Percentiles rank a stretch among this genome's conserved stretches.
phyloP scores from a whole-genome alignment of 148 eudicot species.

The Fagopyrum tataricum region DNA sequence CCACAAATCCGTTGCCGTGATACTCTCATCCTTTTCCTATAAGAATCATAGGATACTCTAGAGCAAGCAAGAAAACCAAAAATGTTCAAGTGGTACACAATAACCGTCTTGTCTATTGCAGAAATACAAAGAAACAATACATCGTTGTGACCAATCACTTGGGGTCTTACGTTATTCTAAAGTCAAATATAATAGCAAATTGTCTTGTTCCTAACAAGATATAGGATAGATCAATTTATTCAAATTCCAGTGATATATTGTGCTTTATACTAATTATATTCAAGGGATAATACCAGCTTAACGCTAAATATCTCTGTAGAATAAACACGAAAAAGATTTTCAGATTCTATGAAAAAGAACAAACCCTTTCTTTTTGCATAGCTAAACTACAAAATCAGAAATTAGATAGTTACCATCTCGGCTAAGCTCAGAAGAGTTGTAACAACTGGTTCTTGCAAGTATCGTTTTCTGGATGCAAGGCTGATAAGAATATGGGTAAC shows the following conservation, averaged over 20 bases:
- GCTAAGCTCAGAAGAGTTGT: constrained; percentile 51
- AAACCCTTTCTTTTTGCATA: background rate
- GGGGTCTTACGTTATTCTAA: background rate
- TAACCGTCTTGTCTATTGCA: background rate
- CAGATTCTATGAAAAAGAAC: background rate
- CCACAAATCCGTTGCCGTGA: background rate
- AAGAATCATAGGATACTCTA: background rate
- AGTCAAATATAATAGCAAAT: background rate
- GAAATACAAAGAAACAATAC: background rate
- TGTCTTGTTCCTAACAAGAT: background rate
- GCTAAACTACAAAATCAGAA: background rate
- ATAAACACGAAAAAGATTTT: background rate
- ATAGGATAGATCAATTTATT: background rate
- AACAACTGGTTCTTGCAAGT: constrained; percentile 86
- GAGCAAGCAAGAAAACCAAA: background rate
- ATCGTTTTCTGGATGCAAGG: constrained; percentile 72
- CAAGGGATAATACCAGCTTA: background rate
- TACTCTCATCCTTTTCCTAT: background rate
- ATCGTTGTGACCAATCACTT: background rate
- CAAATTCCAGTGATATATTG: background rate
- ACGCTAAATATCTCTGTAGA: background rate
- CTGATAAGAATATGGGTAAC: constrained; percentile 45
- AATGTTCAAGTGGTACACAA: background rate
- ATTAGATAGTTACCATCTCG: constrained; percentile 52
- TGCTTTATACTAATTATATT: background rate